These are phyloP conservation scores for Phoenix dactylifera DNA, from an alignment of 176 grass and related monocot species.

Conservation along the genomic window DNA sequence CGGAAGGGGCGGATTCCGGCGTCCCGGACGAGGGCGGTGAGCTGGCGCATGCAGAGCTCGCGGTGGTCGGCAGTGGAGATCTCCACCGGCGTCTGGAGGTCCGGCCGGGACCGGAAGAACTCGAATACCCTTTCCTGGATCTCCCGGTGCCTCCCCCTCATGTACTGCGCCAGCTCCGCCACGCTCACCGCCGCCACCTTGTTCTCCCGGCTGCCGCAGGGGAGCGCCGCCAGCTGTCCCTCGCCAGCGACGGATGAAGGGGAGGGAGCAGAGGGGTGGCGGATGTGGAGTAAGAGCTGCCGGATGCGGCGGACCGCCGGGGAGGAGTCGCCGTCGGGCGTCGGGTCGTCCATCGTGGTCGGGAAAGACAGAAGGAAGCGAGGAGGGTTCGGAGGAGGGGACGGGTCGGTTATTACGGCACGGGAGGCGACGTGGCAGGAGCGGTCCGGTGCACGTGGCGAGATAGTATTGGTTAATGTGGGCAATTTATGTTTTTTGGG, in stretches of 20 bases:
- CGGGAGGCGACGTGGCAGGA: no score
- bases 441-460: no score
- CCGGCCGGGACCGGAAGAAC: slow-evolving; percentile 52
- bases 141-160: slow-evolving; percentile 36
- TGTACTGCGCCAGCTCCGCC: slow-evolving; percentile 37
- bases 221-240: slow-evolving; percentile 25
- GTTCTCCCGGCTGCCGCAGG: slow-evolving; percentile 23
- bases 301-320: slow-evolving; percentile 33
- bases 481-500: no score
- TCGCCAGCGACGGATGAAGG: not conserved
- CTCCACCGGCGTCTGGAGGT: slow-evolving; percentile 87
- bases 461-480: no score
- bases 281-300: slow-evolving; percentile 9
- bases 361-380: not conserved
- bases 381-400: slow-evolving; percentile 9
- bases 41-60: slow-evolving; percentile 81
- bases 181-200: slow-evolving; percentile 27
- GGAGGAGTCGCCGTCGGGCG: not conserved
- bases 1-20: slow-evolving; percentile 76
- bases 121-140: slow-evolving; percentile 57
- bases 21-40: slow-evolving; percentile 63
- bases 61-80: slow-evolving; percentile 55
- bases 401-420: not conserved
- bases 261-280: slow-evolving; percentile 35
- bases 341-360: slow-evolving; percentile 15